Base-by-base conservation (phyloP, 495 filamentous ascomycete genomes). In the Cercophora scortea region DNA sequence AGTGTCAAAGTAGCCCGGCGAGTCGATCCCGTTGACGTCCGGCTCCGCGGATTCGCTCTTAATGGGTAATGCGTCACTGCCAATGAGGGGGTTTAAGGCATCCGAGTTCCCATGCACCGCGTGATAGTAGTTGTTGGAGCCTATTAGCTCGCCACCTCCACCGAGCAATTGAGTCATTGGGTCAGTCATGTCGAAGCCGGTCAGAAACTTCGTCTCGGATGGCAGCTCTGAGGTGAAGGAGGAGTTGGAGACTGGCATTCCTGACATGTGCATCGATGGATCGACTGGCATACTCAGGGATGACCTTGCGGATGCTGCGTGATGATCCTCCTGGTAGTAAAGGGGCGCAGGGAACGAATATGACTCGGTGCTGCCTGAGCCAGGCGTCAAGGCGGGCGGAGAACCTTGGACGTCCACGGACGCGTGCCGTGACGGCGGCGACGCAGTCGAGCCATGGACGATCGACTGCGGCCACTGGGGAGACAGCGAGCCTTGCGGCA, bases 141-240 rank as follows among this genome's bases (percentile, higher is more conserved):
- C 42, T 17, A 8, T 8, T 17, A 45, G 42, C 42, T 45, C 42
- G 17, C 42, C 42, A 7, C 17, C 42, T 5, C 44, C 44, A 12
- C 7, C 12, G 25, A 32, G 32, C 7, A n/a, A 46, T 10, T 11
- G 5, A 11, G 13, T 36, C 18, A 33, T 8, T 7, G 34, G 49
- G 25, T 44, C 9, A 16, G 45, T 51, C 17, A 45, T 5, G 17
- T 51, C 38, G 7, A 51, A 0, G 33, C 25, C 8, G 33, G 48
- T 16, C 51, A 53, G 32, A n/a, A 6, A 9, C 53, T 63, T 63
- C 1, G 59, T 47, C 25, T 70, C 63, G 9, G 62, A 49, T 1
- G 67, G 39, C 3, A 70, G 49, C 47, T 68, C 60, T 0, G 60
- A 61, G 7, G 63, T 66, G 45, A 68, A 70, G 7, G 47, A 51